Base-by-base conservation (phyloP, 2,329 filamentous ascomycete genomes). In the Cordyceps cateniannulata region DNA sequence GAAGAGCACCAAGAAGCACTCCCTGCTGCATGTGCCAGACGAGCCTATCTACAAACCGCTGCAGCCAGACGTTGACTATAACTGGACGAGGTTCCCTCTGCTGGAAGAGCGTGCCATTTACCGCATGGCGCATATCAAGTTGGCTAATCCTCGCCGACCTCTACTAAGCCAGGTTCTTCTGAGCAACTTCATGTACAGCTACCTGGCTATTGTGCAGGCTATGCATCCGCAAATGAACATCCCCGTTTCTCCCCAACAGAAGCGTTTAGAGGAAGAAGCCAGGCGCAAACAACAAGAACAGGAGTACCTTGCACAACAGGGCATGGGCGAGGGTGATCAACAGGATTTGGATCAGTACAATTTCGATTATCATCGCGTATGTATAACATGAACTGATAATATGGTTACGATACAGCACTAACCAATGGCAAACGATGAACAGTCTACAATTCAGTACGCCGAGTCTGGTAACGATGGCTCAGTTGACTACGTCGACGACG, bases 171-270 rank as follows among this genome's bases (percentile, higher is more conserved):
- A 99, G 74, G 95, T 99, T 24, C 80, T 99, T 62, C 83, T 99
- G 66, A 97, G 93, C 76, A 99, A 99, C 73, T 99, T 99, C 75
- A 99, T 99, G 95, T 99, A 99, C 77, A 95, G 92, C 61, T 99
- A 99, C 73, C 83, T 99, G 65, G 95, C 95, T 64, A 99, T 98
- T 74, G 95, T 99, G 50, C 95, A 99, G 76, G 92, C 96, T 69
- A 97, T 97, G 91, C 95, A 99, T 73, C 95, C 95, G 48, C 91
- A 96, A 70, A 90, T 97, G 76, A 90, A 96, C 69, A 87, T 96
- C 48, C 91, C 91, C n/a, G 84, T 89, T 40, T 93, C 89, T 18
- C 86, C 89, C 40, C 91, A 92, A 68, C 87, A 89, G 70, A 85
- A 84, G 69, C 79, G 80, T 57, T 73, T 84, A 57, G 82, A 86